Evolutionary conservation across 495 filamentous ascomycete genomes (phyloP).

Genomic region (Cercophora newfieldiana): DNA sequence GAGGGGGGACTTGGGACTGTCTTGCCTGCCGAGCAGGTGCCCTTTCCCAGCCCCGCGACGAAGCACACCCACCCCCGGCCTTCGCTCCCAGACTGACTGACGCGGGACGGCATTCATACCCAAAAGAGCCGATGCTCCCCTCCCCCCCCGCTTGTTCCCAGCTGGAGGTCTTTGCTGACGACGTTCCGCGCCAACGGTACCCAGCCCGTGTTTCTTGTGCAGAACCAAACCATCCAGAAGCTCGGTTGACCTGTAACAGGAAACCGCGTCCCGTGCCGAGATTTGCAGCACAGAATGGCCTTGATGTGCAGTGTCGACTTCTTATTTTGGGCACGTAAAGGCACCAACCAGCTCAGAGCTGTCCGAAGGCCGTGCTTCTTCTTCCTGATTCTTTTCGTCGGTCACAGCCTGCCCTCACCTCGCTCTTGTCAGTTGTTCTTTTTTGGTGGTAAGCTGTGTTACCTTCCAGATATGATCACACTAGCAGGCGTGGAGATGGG

Average conservation of each 20-base stretch:
- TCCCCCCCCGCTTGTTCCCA: not conserved
- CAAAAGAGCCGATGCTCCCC: not conserved
- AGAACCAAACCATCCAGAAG: not conserved
- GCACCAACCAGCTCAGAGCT: conserved; percentile 7
- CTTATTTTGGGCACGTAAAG: conserved; percentile 2
- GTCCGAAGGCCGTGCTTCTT: not conserved
- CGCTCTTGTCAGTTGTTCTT: not conserved
- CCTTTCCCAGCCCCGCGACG: not conserved
- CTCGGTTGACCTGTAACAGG: not conserved
- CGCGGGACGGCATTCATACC: not conserved
- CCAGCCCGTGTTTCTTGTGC: not conserved
- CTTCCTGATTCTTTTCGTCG: not conserved
- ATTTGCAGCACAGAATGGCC: not conserved
- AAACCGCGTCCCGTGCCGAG: conserved; percentile 4
- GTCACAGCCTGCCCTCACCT: not conserved
- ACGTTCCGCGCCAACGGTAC: not conserved
- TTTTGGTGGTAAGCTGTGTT: not conserved
- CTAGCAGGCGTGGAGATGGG: not conserved
- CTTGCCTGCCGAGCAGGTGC: not conserved
- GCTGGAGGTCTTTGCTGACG: not conserved
- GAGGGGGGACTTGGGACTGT: not conserved
- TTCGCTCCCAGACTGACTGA: not conserved
- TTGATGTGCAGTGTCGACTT: not conserved
- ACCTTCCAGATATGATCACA: conserved; percentile 12
- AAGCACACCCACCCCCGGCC: too few species aligned